Conservation (phyloP, 2,329 filamentous ascomycete genomes). For the Grosmannia huntii region DNA sequence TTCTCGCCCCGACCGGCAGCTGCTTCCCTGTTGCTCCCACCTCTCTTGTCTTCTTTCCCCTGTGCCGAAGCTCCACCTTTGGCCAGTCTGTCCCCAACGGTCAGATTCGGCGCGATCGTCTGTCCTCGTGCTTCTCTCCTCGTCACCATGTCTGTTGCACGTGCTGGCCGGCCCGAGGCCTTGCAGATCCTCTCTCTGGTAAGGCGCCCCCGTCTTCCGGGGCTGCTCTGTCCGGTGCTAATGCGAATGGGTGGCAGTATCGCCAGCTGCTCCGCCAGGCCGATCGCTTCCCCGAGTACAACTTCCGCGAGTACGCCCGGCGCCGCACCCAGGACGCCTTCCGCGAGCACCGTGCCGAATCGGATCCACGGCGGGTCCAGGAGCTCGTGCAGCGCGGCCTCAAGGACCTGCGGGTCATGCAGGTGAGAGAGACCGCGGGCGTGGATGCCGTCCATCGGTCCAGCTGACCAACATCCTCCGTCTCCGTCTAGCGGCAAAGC, state of each 20-base stretch:
- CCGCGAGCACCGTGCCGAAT: conserved; percentile 60
- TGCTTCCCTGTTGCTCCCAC: too few relatives aligned
- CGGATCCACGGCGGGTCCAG: conserved; percentile 66
- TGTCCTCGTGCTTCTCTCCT: neutral
- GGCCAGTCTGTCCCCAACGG: too few relatives aligned
- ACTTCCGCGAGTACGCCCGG: conserved; percentile 94
- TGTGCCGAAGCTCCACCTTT: too few relatives aligned
- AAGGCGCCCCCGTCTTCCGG: neutral
- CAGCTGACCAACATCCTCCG: neutral
- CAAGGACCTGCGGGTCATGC: conserved; percentile 76
- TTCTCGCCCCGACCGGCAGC: neutral
- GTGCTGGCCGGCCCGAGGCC: conserved; percentile 1
- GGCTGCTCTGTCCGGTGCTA: neutral
- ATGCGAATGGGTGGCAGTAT: conserved; percentile 45
- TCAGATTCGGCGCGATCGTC: too few relatives aligned
- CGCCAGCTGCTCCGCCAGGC: conserved; percentile 82
- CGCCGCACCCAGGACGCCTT: conserved; percentile 86
- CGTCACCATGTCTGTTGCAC: conserved; percentile 1
- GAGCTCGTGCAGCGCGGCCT: conserved; percentile 81
- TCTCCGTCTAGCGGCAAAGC: conserved; percentile 69
- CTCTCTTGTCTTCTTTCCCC: too few relatives aligned
- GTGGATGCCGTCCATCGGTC: neutral
- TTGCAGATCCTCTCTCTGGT: conserved; percentile 4
- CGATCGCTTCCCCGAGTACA: conserved; percentile 82
- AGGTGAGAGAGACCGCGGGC: conserved; percentile 42